Evolutionary conservation across 2,329 filamentous ascomycete species (phyloP).

Genomic region (Leptographium lundbergii): DNA sequence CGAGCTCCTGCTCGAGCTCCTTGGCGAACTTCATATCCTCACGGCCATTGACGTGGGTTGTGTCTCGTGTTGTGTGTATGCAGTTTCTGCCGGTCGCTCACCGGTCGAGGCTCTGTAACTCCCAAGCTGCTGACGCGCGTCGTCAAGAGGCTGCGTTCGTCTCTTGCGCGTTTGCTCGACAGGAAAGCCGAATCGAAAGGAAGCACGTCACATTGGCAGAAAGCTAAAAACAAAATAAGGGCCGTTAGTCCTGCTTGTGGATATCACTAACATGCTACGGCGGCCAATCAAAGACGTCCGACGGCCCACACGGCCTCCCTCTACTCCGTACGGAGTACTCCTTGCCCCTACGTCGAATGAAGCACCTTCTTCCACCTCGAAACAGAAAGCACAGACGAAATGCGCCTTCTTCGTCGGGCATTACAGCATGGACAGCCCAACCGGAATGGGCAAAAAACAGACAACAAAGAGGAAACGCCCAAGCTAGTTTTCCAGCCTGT

Average conservation of each 20-base stretch:
- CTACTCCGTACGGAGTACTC: background rate
- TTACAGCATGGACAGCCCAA: no score
- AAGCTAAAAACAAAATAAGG: background rate
- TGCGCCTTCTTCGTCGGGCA: no score
- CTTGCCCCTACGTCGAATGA: no score
- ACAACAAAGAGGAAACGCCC: background rate
- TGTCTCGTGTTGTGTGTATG: background rate
- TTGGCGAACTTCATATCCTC: slow-evolving; percentile 51
- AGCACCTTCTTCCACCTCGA: no score
- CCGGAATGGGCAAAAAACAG: background rate
- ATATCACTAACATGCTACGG: background rate
- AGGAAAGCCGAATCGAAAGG: background rate
- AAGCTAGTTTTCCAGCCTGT: background rate
- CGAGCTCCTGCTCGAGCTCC: slow-evolving; percentile 75
- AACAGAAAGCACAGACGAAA: no score
- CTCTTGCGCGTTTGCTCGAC: background rate
- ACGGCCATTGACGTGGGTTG: background rate
- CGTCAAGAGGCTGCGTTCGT: background rate
- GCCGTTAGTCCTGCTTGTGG: background rate
- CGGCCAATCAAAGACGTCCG: background rate
- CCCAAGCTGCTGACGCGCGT: background rate
- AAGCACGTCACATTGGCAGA: background rate
- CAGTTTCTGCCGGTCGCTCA: background rate
- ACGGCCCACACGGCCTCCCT: background rate
- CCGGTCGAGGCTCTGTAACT: background rate